Evolutionary conservation across 2,329 filamentous ascomycete genomes (phyloP).

Genomic region (Cryphonectria radicalis): DNA sequence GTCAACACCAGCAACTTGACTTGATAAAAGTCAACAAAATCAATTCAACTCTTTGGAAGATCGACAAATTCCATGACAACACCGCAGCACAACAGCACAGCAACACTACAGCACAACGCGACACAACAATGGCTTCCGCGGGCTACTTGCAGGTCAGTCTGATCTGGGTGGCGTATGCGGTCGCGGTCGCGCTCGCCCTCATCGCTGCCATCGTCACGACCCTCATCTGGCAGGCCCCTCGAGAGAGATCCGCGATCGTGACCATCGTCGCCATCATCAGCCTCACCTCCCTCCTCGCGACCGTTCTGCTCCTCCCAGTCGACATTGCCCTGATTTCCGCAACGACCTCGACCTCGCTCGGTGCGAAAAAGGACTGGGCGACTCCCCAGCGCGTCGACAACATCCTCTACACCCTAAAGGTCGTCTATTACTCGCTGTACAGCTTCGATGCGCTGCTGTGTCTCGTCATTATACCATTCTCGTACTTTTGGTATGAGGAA

Average conservation of each 20-base stretch:
- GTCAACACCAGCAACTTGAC: neutral
- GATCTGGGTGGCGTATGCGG: constrained; percentile 93
- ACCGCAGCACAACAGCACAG: too few relatives aligned
- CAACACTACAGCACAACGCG: too few relatives aligned
- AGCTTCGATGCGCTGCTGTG: constrained; percentile 90
- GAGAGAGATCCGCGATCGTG: constrained; percentile 82
- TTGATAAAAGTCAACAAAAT: neutral
- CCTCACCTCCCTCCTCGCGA: constrained; percentile 85
- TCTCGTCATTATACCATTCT: constrained; percentile 87
- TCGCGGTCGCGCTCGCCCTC: constrained; percentile 77
- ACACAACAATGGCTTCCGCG: constrained; percentile 37
- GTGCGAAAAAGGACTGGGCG: constrained; percentile 93
- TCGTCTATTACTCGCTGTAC: constrained; percentile 93
- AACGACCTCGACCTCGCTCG: constrained; percentile 74
- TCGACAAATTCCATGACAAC: neutral
- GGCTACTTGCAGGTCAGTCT: constrained; percentile 81
- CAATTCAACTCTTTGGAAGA: neutral
- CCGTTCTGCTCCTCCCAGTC: constrained; percentile 88
- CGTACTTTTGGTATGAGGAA: constrained; percentile 98
- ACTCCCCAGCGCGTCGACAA: constrained; percentile 77
- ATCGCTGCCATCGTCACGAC: constrained; percentile 82
- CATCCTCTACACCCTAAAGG: constrained; percentile 79
- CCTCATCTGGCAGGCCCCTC: constrained; percentile 87
- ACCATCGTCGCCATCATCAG: constrained; percentile 86
- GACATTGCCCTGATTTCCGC: constrained; percentile 94